Conservation (phyloP, 768 basidiomycete genomes). For the Mycena crocata region DNA sequence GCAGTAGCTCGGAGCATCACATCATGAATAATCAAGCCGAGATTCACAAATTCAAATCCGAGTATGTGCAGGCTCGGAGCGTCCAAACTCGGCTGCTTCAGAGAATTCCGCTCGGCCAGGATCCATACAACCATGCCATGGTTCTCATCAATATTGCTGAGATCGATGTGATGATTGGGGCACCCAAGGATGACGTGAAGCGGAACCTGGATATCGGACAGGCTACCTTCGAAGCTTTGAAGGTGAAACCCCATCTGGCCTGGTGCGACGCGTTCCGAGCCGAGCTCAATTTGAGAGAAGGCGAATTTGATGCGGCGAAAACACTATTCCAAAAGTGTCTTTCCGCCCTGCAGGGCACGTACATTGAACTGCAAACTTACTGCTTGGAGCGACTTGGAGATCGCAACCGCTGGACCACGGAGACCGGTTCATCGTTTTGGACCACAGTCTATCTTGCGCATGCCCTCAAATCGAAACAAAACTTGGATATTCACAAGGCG, state of each 20-base stretch:
- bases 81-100: background rate
- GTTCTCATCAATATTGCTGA: background rate
- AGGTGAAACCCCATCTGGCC: background rate
- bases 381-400: constrained; percentile 2
- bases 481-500: background rate
- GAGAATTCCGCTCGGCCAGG: background rate
- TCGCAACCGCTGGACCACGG: background rate
- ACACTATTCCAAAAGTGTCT: background rate
- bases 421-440: background rate
- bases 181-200: background rate
- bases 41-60: background rate
- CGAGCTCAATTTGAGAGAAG: background rate
- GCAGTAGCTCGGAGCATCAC: background rate
- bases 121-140: background rate
- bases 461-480: background rate
- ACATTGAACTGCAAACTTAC: background rate
- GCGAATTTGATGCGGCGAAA: background rate
- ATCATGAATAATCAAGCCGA: background rate
- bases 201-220: background rate
- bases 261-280: background rate
- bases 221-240: background rate
- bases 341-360: background rate
- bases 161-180: background rate
- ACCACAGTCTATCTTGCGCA: background rate
- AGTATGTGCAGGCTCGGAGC: background rate